Percentiles rank a stretch among this genome's conserved stretches.
Conservation (phyloP, 2,329 filamentous ascomycete species). For the Aspergillus sp. region DNA sequence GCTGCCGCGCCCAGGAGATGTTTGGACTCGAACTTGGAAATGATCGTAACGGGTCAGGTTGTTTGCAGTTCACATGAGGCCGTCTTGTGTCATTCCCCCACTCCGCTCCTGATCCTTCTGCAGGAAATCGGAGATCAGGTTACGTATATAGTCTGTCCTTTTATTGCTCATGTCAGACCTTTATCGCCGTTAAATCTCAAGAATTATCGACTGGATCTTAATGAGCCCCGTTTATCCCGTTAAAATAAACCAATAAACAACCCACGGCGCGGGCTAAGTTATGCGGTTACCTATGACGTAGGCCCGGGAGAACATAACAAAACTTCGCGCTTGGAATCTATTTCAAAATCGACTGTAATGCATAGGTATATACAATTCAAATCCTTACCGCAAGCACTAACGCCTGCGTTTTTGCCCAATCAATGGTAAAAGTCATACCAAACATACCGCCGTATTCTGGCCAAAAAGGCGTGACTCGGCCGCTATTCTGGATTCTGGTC, state of each 20-base stretch:
- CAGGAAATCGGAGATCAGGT: neutral
- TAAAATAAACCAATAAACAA: neutral
- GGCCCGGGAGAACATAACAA: neutral
- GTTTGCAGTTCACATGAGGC: slow-evolving; percentile 10
- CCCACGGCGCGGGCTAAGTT: neutral
- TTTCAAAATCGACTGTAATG: slow-evolving; percentile 19
- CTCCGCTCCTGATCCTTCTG: slow-evolving; percentile 4
- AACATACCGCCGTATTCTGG: slow-evolving; percentile 14
- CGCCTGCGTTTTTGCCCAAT: slow-evolving; percentile 16
- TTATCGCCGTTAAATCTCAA: neutral
- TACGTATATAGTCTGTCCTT: neutral
- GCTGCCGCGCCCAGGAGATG: neutral
- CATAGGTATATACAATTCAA: slow-evolving; percentile 26
- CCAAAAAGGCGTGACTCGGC: neutral
- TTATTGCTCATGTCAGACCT: neutral
- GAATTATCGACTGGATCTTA: neutral
- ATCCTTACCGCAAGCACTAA: slow-evolving; percentile 16
- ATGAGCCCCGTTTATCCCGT: neutral
- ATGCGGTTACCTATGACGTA: neutral
- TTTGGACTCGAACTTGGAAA: neutral
- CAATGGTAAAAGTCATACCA: slow-evolving; percentile 11
- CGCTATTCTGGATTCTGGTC: slow-evolving; percentile 11
- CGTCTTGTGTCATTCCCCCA: slow-evolving; percentile 10
- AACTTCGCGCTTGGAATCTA: slow-evolving; percentile 18
- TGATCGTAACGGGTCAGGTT: neutral